Percentiles rank a stretch among this genome's conserved stretches.
Evolutionary conservation across 306 rosid species (phyloP).

Genomic region (Rosa rugosa): DNA sequence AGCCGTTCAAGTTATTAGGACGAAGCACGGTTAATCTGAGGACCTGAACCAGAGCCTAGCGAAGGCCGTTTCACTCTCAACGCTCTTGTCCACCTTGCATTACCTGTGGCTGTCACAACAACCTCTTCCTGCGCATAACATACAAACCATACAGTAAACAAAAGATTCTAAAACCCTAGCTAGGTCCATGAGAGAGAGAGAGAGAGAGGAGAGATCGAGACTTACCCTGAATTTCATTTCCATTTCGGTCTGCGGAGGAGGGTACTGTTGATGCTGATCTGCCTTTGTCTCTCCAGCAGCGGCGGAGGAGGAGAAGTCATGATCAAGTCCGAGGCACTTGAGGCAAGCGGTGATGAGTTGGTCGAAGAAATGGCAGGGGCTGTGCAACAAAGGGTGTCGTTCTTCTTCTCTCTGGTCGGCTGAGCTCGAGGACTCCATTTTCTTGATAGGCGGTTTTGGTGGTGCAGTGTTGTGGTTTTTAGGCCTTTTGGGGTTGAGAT

Average conservation of each 20-base stretch:
- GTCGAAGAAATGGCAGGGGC: constrained; percentile 39
- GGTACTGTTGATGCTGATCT: neutral
- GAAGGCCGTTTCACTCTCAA: constrained; percentile 27
- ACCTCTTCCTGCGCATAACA: constrained; percentile 14
- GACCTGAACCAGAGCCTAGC: constrained; percentile 37
- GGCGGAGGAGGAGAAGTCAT: neutral
- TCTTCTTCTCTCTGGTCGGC: neutral
- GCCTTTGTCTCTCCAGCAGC: neutral
- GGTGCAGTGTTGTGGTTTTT: neutral
- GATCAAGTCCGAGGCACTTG: constrained; percentile 34
- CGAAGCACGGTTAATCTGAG: constrained; percentile 29
- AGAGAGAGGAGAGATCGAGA: neutral
- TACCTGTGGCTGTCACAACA: constrained; percentile 1
- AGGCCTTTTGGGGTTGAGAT: neutral
- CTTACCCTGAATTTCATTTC: constrained; percentile 13
- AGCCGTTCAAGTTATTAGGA: neutral
- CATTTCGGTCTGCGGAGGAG: constrained; percentile 4
- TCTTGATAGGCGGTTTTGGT: neutral
- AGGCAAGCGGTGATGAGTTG: constrained; percentile 35
- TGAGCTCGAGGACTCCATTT: constrained; percentile 5
- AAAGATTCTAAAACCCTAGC: neutral
- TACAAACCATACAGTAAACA: neutral
- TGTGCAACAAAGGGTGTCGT: neutral
- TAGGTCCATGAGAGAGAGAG: neutral
- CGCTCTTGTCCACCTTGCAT: neutral